Evolutionary conservation across 805 yeast genomes (phyloP).

Genomic region (Yarrowia alimentaria): DNA sequence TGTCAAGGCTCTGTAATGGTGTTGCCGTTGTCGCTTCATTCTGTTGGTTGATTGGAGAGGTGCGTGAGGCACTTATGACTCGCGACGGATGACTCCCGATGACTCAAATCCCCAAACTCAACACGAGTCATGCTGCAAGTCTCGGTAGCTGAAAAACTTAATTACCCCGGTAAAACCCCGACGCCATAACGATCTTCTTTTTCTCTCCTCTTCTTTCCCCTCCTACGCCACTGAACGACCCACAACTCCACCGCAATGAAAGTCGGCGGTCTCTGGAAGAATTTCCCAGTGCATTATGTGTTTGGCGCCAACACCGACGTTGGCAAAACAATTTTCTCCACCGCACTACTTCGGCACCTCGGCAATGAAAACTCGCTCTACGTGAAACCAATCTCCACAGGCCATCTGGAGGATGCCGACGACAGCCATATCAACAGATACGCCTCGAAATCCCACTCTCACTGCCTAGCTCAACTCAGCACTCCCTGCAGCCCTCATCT

Average conservation of each 20-base stretch:
- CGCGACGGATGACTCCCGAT: too few species aligned
- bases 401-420: slow-evolving; percentile 32
- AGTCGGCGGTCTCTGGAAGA: slow-evolving; percentile 23
- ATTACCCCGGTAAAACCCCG: neutral
- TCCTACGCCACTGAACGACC: too few species aligned
- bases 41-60: too few species aligned
- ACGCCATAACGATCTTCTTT: neutral
- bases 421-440: slow-evolving; percentile 29
- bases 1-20: neutral
- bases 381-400: slow-evolving; percentile 35
- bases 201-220: neutral
- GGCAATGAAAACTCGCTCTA: slow-evolving; percentile 28
- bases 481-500: slow-evolving; percentile 34
- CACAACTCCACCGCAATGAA: neutral
- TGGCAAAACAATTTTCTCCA: slow-evolving; percentile 34
- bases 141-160: slow-evolving; percentile 10
- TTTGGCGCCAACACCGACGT: slow-evolving; percentile 37
- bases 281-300: slow-evolving; percentile 27
- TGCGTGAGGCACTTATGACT: too few species aligned
- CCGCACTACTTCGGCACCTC: slow-evolving; percentile 29
- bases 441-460: slow-evolving; percentile 23
- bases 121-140: too few species aligned
- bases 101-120: too few species aligned
- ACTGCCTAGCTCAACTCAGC: slow-evolving; percentile 29
- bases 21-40: neutral